Conservation (phyloP, 2,329 filamentous ascomycete species). For the Colletotrichum sp. region DNA sequence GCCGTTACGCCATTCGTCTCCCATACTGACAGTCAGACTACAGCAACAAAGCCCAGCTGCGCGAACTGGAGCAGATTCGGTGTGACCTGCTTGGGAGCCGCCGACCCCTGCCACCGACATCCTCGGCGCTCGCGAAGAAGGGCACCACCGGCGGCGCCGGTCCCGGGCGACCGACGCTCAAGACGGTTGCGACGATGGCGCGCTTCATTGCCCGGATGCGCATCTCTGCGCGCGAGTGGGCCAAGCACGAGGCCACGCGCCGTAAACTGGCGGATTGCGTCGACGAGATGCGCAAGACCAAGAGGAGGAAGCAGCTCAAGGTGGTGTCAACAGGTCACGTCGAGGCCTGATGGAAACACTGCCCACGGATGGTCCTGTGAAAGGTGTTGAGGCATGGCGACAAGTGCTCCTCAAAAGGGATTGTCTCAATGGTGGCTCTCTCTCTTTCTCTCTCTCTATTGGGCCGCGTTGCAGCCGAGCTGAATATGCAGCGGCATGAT, state of each 20-base stretch:
- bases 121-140: constrained; percentile 22
- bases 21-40: constrained; percentile 29
- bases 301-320: constrained; percentile 44
- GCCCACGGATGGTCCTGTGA: neutral
- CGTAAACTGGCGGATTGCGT: constrained; percentile 53
- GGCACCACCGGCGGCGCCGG: neutral
- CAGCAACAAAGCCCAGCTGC: constrained; percentile 92
- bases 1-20: neutral
- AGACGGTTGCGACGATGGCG: constrained; percentile 51
- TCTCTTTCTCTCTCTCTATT: neutral
- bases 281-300: constrained; percentile 50
- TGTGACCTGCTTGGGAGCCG: constrained; percentile 44
- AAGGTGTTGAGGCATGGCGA: neutral
- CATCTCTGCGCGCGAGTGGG: constrained; percentile 54
- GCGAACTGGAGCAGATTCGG: constrained; percentile 82
- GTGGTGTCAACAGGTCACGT: constrained; percentile 44
- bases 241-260: constrained; percentile 55
- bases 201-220: constrained; percentile 59
- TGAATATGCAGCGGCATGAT: constrained; percentile 6
- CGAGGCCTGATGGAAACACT: neutral
- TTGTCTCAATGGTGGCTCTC: neutral
- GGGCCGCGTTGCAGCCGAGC: neutral
- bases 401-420: neutral
- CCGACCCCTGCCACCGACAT: constrained; percentile 36
- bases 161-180: constrained; percentile 38